Evolutionary conservation across 2,329 filamentous ascomycete genomes (phyloP).

Genomic region (Talaromyces verruculosus): DNA sequence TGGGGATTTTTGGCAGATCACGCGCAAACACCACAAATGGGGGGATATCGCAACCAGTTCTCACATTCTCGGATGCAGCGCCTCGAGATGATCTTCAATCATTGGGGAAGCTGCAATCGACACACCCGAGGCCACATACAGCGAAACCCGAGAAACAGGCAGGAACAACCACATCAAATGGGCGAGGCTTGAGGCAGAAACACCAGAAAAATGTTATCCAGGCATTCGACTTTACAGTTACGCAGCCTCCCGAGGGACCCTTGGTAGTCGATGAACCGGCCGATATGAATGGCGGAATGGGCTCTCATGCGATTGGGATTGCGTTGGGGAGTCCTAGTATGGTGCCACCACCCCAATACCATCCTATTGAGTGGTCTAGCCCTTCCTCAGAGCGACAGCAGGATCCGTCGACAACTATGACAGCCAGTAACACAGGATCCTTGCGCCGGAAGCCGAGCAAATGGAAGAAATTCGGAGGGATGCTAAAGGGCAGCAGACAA

Average conservation of each 20-base stretch:
- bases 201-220: conserved; percentile 23
- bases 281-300: conserved; percentile 6
- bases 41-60: conserved; percentile 35
- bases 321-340: conserved; percentile 67
- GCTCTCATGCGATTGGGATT: conserved; percentile 62
- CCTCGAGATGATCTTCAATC: conserved; percentile 34
- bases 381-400: neutral
- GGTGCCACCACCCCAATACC: conserved; percentile 14
- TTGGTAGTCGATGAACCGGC: conserved; percentile 22
- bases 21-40: conserved; percentile 31
- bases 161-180: conserved; percentile 14
- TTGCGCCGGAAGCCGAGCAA: conserved; percentile 42
- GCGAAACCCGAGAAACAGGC: neutral
- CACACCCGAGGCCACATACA: neutral
- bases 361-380: neutral
- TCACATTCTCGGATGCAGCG: conserved; percentile 35
- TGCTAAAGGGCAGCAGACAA: conserved; percentile 45
- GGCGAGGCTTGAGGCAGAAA: conserved; percentile 1
- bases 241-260: conserved; percentile 29
- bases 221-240: conserved; percentile 36
- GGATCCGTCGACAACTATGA: conserved; percentile 12
- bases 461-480: conserved; percentile 49
- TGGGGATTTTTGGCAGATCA: conserved; percentile 29
- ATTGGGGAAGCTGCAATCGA: conserved; percentile 22
- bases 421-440: conserved; percentile 6